phyloP scores from a whole-genome alignment of 495 filamentous ascomycete genomes.

The Extremus antarcticus region DNA sequence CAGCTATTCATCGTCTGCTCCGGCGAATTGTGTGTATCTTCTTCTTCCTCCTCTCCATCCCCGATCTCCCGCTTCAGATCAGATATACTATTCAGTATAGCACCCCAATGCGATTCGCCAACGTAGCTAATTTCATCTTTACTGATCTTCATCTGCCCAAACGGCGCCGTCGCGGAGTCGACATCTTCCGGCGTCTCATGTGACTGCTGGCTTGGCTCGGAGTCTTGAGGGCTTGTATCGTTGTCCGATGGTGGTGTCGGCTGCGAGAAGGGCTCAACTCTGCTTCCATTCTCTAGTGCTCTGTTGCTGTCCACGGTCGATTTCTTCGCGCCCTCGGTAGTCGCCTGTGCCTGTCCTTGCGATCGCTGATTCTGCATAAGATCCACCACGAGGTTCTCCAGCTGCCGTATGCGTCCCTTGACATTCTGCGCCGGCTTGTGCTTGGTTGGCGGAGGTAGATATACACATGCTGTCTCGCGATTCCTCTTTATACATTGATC shows the following conservation, averaged over 20 bases:
- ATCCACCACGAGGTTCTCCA: slow-evolving; percentile 25
- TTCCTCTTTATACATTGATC: slow-evolving; percentile 32
- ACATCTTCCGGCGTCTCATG: slow-evolving; percentile 2
- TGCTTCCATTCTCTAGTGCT: neutral
- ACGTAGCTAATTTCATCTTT: slow-evolving; percentile 74
- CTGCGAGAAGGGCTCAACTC: slow-evolving; percentile 2
- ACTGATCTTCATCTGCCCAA: slow-evolving; percentile 81
- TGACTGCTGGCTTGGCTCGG: neutral
- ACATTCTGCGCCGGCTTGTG: slow-evolving; percentile 31
- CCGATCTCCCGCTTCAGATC: slow-evolving; percentile 19
- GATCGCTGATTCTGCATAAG: slow-evolving; percentile 19
- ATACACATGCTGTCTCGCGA: slow-evolving; percentile 23
- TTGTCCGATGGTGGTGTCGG: slow-evolving; percentile 18
- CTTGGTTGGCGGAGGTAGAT: slow-evolving; percentile 24
- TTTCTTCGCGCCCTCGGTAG: neutral
- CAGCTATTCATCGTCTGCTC: neutral
- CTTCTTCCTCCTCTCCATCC: slow-evolving; percentile 14
- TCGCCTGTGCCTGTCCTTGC: neutral
- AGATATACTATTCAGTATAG: slow-evolving; percentile 58
- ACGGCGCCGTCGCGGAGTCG: slow-evolving; percentile 53
- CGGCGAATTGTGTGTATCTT: neutral
- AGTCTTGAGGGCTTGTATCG: slow-evolving; percentile 5
- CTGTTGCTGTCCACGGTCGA: neutral
- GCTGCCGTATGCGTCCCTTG: slow-evolving; percentile 29
- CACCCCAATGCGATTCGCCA: slow-evolving; percentile 83